Base-by-base conservation (phyloP, 2,329 filamentous ascomycete genomes). In the Dactylellina haptotyla region DNA sequence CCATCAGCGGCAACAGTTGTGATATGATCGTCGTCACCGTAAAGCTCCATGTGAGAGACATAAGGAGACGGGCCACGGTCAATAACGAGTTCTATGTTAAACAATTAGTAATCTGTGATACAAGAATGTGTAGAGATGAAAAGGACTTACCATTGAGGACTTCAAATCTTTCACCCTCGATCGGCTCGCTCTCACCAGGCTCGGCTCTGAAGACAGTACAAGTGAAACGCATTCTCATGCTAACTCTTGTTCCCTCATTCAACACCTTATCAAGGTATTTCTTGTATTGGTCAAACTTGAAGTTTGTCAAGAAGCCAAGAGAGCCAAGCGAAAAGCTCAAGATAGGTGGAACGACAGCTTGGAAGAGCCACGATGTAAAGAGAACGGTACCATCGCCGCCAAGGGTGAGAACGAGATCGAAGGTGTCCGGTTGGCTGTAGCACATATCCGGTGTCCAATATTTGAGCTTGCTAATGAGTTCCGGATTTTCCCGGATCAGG, bases 401-500 rank as follows among this genome's bases (percentile, higher is more conserved):
- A 1, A 96, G 88, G 0, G 92, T 96, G 41, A 95, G 85, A 48
- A 99, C 95, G 4, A 99, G 85, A 80, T 99, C 95, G 78, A 99
- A 99, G 77, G 92, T 93, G 80, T 99, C 95, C 0, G 95, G 95
- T 56, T 90, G 89, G 76, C 88, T 90, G 90, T 94, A 96, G 85
- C 95, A 99, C 32, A 99, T 86, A 78, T 97, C 93, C 0, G 94
- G 94, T 0, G 93, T 95, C 95, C 95, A 99, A 82, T 96, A 99
- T 78, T 89, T 89, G 75, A 99, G 87, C 89, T 96, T 96, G 57
- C 88, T 84, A 76, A 89, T 84, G 80, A 93, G 96, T 23, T 90
- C 88, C 9, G 88, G 84, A 77, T 98, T 88, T 78, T 90, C 87
- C 45, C 87, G 87, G 4, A 94, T 77, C 62, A 99, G 85, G 28